Evolutionary conservation across 352 stramenopile genomes (phyloP).

Genomic region (Pythium chondricola): DNA sequence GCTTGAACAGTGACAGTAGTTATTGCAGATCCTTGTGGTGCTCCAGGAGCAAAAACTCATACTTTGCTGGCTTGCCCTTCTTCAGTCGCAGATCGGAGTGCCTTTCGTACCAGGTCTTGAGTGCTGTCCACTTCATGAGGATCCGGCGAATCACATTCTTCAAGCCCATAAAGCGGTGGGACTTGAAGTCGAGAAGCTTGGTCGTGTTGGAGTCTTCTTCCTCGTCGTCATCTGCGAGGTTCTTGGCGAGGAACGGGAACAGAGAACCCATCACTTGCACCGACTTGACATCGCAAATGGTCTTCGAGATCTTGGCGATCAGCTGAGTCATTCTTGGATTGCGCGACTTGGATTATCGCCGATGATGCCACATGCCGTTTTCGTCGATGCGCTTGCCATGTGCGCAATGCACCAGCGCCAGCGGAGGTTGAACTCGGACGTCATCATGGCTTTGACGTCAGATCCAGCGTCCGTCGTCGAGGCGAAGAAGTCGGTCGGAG

Average conservation of each 20-base stretch:
- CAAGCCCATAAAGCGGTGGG: not conserved
- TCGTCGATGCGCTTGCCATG: constrained; percentile 18
- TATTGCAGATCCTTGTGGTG: not conserved
- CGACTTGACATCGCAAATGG: constrained; percentile 11
- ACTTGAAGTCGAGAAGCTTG: not conserved
- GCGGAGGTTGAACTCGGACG: constrained; percentile 6
- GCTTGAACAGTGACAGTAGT: constrained; percentile 3
- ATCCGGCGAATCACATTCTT: constrained; percentile 1
- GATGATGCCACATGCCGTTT: constrained; percentile 19
- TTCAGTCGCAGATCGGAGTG: not conserved
- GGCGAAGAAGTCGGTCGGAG: constrained; percentile 11
- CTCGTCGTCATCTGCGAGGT: not conserved
- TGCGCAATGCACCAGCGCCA: constrained; percentile 22
- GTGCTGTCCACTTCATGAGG: not conserved
- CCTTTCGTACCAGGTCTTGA: constrained; percentile 4
- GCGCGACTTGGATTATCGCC: not conserved
- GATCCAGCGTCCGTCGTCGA: constrained; percentile 13
- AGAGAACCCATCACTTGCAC: constrained; percentile 4
- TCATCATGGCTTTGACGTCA: constrained; percentile 19
- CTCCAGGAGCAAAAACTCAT: not conserved
- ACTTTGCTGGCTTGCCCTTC: not conserved
- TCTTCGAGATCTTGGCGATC: constrained; percentile 10
- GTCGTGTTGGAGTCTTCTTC: not conserved
- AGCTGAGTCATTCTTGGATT: constrained; percentile 19
- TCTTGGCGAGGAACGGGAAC: not conserved